phyloP scores from a whole-genome alignment of 2,329 filamentous ascomycete genomes.

The Ophiocordyceps australis region DNA sequence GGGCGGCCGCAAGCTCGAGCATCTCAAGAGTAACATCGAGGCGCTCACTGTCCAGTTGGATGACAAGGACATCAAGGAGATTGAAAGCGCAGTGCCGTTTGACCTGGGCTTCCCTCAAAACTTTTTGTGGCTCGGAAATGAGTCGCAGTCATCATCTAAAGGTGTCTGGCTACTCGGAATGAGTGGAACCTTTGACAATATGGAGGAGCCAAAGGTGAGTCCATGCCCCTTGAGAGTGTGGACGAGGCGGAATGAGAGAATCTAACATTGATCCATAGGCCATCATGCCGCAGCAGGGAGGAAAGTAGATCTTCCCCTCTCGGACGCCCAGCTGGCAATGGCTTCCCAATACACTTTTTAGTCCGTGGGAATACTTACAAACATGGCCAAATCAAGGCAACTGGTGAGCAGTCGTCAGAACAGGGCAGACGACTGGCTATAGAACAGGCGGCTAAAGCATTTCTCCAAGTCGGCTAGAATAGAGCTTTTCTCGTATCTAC shows the following conservation, averaged over 20 bases:
- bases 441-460: too few relatives aligned
- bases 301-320: constrained; percentile 20
- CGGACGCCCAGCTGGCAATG: constrained; percentile 13
- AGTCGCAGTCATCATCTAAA: constrained; percentile 15
- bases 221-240: too few relatives aligned
- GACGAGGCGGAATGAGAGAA: too few relatives aligned
- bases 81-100: constrained; percentile 44
- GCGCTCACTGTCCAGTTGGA: constrained; percentile 42
- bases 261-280: constrained; percentile 10
- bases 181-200: constrained; percentile 32
- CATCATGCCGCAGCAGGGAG: constrained; percentile 19
- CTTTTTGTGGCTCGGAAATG: constrained; percentile 31
- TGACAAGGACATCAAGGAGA: constrained; percentile 43
- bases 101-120: constrained; percentile 49
- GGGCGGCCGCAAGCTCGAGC: constrained; percentile 49
- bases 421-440: too few relatives aligned
- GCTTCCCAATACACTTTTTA: constrained; percentile 7
- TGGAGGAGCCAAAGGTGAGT: constrained; percentile 19
- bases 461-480: too few relatives aligned
- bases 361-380: too few relatives aligned
- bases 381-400: too few relatives aligned
- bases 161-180: constrained; percentile 25
- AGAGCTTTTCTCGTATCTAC: too few relatives aligned
- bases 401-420: too few relatives aligned
- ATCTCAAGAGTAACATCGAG: constrained; percentile 52